Percentiles rank a stretch among this genome's conserved stretches.
phyloP scores from a whole-genome alignment of 2,329 filamentous ascomycete genomes.

The Fusarium keratoplasticum region DNA sequence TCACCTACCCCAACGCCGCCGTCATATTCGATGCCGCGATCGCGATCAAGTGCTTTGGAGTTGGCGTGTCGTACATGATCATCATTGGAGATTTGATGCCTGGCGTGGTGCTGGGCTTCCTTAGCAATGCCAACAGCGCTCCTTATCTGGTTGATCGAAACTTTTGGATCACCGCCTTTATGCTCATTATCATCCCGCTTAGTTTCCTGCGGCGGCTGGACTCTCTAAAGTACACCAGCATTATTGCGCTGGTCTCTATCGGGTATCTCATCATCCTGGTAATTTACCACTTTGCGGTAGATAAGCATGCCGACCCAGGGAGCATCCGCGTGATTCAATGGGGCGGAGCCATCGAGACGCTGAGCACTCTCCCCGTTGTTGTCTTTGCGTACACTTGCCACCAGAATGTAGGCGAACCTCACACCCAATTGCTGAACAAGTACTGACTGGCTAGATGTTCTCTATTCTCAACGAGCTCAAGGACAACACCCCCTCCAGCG shows the following conservation, averaged over 20 bases:
- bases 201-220: slow-evolving; percentile 92
- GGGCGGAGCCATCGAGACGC: slow-evolving; percentile 80
- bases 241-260: slow-evolving; percentile 91
- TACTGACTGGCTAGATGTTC: slow-evolving; percentile 79
- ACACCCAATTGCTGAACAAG: not conserved
- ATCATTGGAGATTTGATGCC: slow-evolving; percentile 99
- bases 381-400: slow-evolving; percentile 99
- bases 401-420: slow-evolving; percentile 77
- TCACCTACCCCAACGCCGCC: slow-evolving; percentile 96
- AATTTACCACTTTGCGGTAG: slow-evolving; percentile 89
- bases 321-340: slow-evolving; percentile 81
- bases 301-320: slow-evolving; percentile 79
- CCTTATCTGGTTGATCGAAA: slow-evolving; percentile 87
- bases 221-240: slow-evolving; percentile 96
- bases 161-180: slow-evolving; percentile 98
- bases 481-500: slow-evolving; percentile 80
- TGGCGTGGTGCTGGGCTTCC: slow-evolving; percentile 87
- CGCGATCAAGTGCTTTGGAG: slow-evolving; percentile 97
- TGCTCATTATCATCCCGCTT: slow-evolving; percentile 94
- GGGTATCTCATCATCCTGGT: slow-evolving; percentile 94
- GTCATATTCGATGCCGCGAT: slow-evolving; percentile 97
- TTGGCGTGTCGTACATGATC: slow-evolving; percentile 96
- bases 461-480: slow-evolving; percentile 96
- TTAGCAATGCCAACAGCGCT: slow-evolving; percentile 67
- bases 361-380: slow-evolving; percentile 92